A percentile compares a stretch with the other conserved stretches of the same genome.
Conservation (phyloP, 495 filamentous ascomycete genomes). For the Xylaria curta region DNA sequence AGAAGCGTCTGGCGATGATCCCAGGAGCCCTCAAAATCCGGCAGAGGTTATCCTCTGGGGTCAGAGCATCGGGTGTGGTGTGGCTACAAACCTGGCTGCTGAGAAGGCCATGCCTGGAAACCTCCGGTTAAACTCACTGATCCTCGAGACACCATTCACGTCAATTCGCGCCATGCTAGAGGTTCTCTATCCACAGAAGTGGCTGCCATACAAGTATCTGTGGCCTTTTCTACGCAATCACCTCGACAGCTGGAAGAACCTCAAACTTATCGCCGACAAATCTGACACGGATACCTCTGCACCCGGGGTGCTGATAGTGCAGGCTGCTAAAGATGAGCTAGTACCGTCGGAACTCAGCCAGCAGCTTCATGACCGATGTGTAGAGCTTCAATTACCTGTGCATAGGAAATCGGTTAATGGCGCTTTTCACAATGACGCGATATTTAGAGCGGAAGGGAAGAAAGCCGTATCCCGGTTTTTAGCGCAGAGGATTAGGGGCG, state of each 20-base stretch:
- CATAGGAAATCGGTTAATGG: conserved; percentile 44
- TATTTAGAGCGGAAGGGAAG: conserved; percentile 51
- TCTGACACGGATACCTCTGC: conserved; percentile 25
- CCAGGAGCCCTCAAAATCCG: conserved; percentile 30
- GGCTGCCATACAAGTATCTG: conserved; percentile 71
- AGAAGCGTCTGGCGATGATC: conserved; percentile 8
- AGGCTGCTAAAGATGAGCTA: conserved; percentile 71
- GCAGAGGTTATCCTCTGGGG: conserved; percentile 75
- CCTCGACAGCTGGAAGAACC: conserved; percentile 53
- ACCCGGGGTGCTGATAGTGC: conserved; percentile 62
- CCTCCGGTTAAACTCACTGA: conserved; percentile 54
- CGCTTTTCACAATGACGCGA: conserved; percentile 55
- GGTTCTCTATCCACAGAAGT: conserved; percentile 79
- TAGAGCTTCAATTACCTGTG: conserved; percentile 48
- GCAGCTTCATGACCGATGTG: conserved; percentile 52
- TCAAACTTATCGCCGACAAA: conserved; percentile 40
- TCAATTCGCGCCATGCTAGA: conserved; percentile 76
- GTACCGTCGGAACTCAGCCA: conserved; percentile 65
- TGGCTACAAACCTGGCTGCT: conserved; percentile 59
- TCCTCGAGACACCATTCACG: conserved; percentile 80
- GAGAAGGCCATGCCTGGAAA: conserved; percentile 35
- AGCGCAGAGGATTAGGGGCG: conserved; percentile 27
- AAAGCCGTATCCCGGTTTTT: conserved; percentile 46
- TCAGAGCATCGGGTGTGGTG: conserved; percentile 73
- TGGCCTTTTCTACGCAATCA: conserved; percentile 58